Conservation (phyloP, 495 filamentous ascomycete species). For the Annulohypoxylon moriforme region DNA sequence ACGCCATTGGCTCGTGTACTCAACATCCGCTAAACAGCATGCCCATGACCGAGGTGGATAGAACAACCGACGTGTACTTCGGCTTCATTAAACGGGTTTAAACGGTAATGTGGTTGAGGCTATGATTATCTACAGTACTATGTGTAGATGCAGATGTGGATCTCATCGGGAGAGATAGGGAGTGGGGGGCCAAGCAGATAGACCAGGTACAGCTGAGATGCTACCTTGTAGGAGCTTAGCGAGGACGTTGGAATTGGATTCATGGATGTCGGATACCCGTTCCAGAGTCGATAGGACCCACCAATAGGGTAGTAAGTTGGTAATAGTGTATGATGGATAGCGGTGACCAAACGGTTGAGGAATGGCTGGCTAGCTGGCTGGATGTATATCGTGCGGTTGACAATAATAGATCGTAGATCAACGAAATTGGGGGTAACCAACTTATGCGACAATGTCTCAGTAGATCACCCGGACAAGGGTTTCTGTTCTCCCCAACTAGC, state of each 20-base stretch:
- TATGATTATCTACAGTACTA: slow-evolving; percentile 22
- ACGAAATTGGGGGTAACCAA: slow-evolving; percentile 40
- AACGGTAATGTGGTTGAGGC: slow-evolving; percentile 35
- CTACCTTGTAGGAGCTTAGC: background rate
- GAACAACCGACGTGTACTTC: slow-evolving; percentile 36
- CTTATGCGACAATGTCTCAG: slow-evolving; percentile 42
- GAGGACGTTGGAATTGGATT: background rate
- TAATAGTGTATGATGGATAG: slow-evolving; percentile 36
- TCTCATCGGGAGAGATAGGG: slow-evolving; percentile 41
- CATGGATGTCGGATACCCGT: slow-evolving; percentile 33
- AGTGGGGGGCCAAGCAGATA: slow-evolving; percentile 13
- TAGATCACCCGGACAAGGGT: slow-evolving; percentile 36
- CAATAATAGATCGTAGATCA: slow-evolving; percentile 6
- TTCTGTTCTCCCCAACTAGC: slow-evolving; percentile 37
- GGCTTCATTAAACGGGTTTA: slow-evolving; percentile 36
- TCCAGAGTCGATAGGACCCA: slow-evolving; percentile 11
- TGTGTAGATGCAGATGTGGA: slow-evolving; percentile 35
- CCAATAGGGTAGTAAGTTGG: slow-evolving; percentile 30
- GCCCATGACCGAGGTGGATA: slow-evolving; percentile 41
- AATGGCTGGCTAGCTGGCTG: slow-evolving; percentile 2
- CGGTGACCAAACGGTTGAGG: slow-evolving; percentile 27
- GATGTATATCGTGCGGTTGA: slow-evolving; percentile 4
- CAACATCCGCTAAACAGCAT: slow-evolving; percentile 34
- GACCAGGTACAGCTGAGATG: background rate
- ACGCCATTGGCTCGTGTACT: slow-evolving; percentile 33